Evolutionary conservation across 495 filamentous ascomycete species (phyloP).

Genomic region (Neurospora africana): DNA sequence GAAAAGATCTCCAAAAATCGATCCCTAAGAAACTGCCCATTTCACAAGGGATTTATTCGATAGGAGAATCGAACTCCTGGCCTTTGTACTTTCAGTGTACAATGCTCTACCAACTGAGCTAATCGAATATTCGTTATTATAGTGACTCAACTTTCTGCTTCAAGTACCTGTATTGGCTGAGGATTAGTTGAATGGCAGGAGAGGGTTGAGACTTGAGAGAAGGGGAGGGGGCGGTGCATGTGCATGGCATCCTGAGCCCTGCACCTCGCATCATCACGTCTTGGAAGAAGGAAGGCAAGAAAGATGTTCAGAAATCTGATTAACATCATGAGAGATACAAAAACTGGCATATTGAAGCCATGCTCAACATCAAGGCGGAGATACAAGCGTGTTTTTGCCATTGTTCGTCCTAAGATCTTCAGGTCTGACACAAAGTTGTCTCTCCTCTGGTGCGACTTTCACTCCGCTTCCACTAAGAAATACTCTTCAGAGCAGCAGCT

Average conservation of each 20-base stretch:
- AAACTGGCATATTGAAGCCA: slow-evolving; percentile 7
- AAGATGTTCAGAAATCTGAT: neutral
- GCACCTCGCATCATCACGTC: neutral
- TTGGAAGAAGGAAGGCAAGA: neutral
- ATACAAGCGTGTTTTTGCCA: slow-evolving; percentile 54
- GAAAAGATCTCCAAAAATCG: neutral
- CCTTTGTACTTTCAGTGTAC: neutral
- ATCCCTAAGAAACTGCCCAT: neutral
- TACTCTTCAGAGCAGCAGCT: neutral
- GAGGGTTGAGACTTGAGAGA: neutral
- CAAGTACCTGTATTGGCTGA: neutral
- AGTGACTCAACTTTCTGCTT: neutral
- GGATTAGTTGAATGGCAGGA: neutral
- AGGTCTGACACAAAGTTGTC: neutral
- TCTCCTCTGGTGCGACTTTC: neutral
- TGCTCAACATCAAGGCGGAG: slow-evolving; percentile 79
- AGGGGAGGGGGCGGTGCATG: neutral
- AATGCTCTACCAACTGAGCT: neutral
- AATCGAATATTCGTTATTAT: neutral
- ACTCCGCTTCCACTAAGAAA: neutral
- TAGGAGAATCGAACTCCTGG: neutral
- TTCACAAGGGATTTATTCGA: neutral
- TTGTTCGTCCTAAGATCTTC: neutral
- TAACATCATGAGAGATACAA: neutral
- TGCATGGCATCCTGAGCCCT: neutral